Percentiles rank a stretch among this genome's conserved stretches.
These are phyloP conservation scores for Xylaria sp. DNA, from an alignment of 2,329 filamentous ascomycete species.

Conservation along the genomic window DNA sequence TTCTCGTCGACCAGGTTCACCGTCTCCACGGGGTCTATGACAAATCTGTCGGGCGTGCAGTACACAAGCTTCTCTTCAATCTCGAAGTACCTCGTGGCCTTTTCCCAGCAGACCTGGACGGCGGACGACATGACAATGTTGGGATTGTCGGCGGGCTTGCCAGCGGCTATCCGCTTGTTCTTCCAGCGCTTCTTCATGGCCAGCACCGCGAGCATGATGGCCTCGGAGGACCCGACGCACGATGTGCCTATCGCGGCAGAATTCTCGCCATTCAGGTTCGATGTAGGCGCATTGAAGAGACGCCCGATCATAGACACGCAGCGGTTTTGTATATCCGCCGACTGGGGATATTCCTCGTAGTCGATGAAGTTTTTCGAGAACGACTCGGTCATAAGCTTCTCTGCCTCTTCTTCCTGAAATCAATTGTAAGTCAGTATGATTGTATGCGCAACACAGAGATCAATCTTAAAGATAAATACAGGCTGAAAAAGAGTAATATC, in stretches of 20 bases:
- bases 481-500: conserved; percentile 33
- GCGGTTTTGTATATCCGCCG: conserved; percentile 88
- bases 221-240: conserved; percentile 89
- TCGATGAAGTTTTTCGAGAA: conserved; percentile 97
- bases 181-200: conserved; percentile 98
- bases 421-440: conserved; percentile 2
- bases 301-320: conserved; percentile 91
- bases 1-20: conserved; percentile 72
- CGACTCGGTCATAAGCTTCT: conserved; percentile 93
- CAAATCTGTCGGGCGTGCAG: conserved; percentile 69
- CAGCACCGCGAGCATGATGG: conserved; percentile 82
- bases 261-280: conserved; percentile 57
- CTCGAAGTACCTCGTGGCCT: conserved; percentile 89
- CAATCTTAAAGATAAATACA: neutral
- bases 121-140: conserved; percentile 97
- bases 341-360: conserved; percentile 85
- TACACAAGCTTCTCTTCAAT: conserved; percentile 86
- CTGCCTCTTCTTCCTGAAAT: conserved; percentile 84
- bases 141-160: conserved; percentile 81
- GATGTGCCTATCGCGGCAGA: conserved; percentile 83
- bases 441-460: neutral
- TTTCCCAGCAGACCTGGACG: conserved; percentile 98
- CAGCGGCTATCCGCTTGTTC: conserved; percentile 83
- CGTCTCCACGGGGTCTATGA: conserved; percentile 71
- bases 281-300: conserved; percentile 80